Evolutionary conservation across 1,284 basidiomycete species (phyloP), one percentile per base, ranked within the genome.

Genomic region (Irpex rosettiformis): DNA sequence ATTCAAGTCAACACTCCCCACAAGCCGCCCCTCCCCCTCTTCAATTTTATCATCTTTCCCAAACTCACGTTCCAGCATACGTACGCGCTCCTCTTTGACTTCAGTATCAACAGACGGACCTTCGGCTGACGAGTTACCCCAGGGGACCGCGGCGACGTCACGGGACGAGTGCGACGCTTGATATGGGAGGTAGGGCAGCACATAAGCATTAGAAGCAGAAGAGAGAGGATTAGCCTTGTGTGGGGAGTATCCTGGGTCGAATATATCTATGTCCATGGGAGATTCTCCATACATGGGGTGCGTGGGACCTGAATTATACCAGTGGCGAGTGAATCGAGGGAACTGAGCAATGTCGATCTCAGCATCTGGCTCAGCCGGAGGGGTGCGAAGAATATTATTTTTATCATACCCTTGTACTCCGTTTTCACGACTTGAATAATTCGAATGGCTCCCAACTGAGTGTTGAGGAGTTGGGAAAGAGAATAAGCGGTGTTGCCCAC

Each of bases 41-140:
- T 73, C 74, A 8, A 62, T 71, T 52, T 75, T 71, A 3, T 66
- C 64, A 22, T 62, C 61, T 33, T 67, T 69, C 22, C 64, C 64
- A 69, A 88, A 89, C 64, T 88, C 85, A 13, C 78, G 75, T 67
- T 88, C 83, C 7, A 89, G 75, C 84, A 88, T 86, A 3, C 85
- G 79, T 64, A 88, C 76, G 18, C 86, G 77, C 62, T 88, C 85
- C 69, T 85, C 82, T 67, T 86, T 88, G 51, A 82, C 71, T 10
- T 76, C 70, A 3, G 79, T 72, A 60, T 83, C 77, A 2, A 87
- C 64, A 1, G 75, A 72, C 1, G 55, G 61, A 8, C 61, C 64
- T 2, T 65, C 67, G 0, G 59, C 56, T 0, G 62, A 59, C 18
- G 67, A 66, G 5, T 60, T 58, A 24, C 62, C 60, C 69, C 69